Evolutionary conservation across 1,139 yeast genomes (phyloP).

Genomic region (Taphrina betulina): DNA sequence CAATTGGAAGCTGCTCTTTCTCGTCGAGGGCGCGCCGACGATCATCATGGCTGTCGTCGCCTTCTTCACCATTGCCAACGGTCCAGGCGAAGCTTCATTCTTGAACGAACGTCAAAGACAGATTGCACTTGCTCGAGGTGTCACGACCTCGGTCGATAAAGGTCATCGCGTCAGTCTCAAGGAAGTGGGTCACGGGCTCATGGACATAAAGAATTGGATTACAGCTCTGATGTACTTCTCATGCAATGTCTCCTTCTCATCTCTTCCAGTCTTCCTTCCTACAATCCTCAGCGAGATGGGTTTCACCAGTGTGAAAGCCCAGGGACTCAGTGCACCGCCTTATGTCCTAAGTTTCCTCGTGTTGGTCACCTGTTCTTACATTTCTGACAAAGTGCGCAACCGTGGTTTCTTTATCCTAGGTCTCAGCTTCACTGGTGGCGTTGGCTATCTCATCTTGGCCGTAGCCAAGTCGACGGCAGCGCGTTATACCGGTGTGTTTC

Average conservation of each 20-base stretch:
- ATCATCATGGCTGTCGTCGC: slow-evolving; percentile 61
- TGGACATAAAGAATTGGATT: slow-evolving; percentile 53
- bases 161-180: slow-evolving; percentile 50
- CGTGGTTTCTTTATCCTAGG: slow-evolving; percentile 41
- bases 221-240: slow-evolving; percentile 29
- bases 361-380: slow-evolving; percentile 36
- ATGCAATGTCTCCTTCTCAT: slow-evolving; percentile 39
- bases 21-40: slow-evolving; percentile 70
- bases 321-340: slow-evolving; percentile 44
- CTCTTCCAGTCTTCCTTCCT: slow-evolving; percentile 39
- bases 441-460: slow-evolving; percentile 43
- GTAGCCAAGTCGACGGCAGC: slow-evolving; percentile 40
- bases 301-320: slow-evolving; percentile 40
- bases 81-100: slow-evolving; percentile 10
- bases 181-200: slow-evolving; percentile 52
- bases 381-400: slow-evolving; percentile 38
- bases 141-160: slow-evolving; percentile 47
- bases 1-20: slow-evolving; percentile 51
- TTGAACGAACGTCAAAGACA: slow-evolving; percentile 7
- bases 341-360: slow-evolving; percentile 42
- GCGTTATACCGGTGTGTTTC: slow-evolving; percentile 43
- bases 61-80: slow-evolving; percentile 42
- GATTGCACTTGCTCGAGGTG: slow-evolving; percentile 42
- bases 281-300: slow-evolving; percentile 43
- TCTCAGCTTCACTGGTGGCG: slow-evolving; percentile 40